These are phyloP conservation scores for Galeopsis tetrahit DNA, from an alignment of 257 asterid genomes.

Conservation along the genomic window DNA sequence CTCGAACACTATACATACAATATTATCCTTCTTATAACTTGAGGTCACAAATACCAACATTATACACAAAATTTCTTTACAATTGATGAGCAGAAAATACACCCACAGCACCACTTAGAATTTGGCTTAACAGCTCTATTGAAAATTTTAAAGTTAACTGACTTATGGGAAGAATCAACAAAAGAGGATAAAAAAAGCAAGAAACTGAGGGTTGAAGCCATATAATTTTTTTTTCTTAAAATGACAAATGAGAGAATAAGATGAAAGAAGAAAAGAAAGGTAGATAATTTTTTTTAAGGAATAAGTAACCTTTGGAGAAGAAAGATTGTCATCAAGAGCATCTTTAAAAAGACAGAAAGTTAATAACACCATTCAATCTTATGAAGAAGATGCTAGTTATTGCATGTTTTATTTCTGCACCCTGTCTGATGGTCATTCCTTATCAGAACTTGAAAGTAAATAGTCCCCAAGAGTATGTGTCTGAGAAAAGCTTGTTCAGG, in stretches of 20 bases:
- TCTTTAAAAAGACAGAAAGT: neutral
- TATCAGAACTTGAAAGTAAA: slow-evolving; percentile 12
- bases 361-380: neutral
- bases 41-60: slow-evolving; percentile 18
- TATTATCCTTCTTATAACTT: neutral
- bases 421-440: neutral
- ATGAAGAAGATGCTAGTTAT: neutral
- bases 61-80: neutral
- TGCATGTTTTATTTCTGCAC: neutral
- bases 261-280: neutral
- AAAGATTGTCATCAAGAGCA: neutral
- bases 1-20: slow-evolving; percentile 4
- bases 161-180: neutral
- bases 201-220: slow-evolving; percentile 10
- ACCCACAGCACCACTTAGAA: slow-evolving; percentile 5
- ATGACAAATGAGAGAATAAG: neutral
- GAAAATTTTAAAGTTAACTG: neutral
- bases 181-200: neutral
- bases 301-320: neutral
- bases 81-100: slow-evolving; percentile 11
- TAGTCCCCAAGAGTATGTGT: neutral
- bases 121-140: neutral
- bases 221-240: neutral
- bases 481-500: neutral
- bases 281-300: neutral